phyloP scores from a whole-genome alignment of 2,329 filamentous ascomycete genomes.

The Venturia asperata region DNA sequence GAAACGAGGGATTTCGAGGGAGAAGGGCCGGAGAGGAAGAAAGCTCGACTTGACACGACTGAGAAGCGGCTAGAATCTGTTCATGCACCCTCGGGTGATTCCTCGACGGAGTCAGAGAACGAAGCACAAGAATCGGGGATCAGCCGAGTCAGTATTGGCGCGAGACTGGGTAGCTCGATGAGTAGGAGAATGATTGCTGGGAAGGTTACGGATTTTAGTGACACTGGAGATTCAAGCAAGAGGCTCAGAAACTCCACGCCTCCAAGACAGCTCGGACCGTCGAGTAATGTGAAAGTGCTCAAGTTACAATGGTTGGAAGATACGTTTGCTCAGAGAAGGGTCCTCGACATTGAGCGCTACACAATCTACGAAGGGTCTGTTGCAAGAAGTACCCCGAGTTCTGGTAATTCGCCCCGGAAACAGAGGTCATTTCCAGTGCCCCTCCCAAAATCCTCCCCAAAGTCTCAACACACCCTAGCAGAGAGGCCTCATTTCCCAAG shows the following conservation, averaged over 20 bases:
- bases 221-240: not conserved
- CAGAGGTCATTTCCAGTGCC: not conserved
- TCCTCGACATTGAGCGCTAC: slow-evolving; percentile 33
- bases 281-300: slow-evolving; percentile 10
- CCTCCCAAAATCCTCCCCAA: slow-evolving; percentile 17
- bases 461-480: slow-evolving; percentile 24
- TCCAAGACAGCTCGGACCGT: not conserved
- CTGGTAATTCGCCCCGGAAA: slow-evolving; percentile 21
- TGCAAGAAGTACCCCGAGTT: slow-evolving; percentile 32
- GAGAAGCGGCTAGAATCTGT: not conserved
- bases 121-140: not conserved
- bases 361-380: slow-evolving; percentile 46
- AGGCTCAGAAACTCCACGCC: not conserved
- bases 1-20: slow-evolving; percentile 13
- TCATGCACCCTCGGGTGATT: not conserved
- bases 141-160: not conserved
- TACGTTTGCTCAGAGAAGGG: not conserved
- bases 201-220: not conserved
- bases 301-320: slow-evolving; percentile 19
- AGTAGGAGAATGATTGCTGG: not conserved
- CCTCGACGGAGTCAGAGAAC: slow-evolving; percentile 8
- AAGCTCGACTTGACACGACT: slow-evolving; percentile 19
- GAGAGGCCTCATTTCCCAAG: slow-evolving; percentile 24
- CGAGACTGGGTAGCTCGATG: not conserved
- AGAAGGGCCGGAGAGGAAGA: slow-evolving; percentile 24